Percentiles rank a stretch among this genome's conserved stretches.
Conservation (phyloP, 768 basidiomycete species). For the Lentinus tigrinus region DNA sequence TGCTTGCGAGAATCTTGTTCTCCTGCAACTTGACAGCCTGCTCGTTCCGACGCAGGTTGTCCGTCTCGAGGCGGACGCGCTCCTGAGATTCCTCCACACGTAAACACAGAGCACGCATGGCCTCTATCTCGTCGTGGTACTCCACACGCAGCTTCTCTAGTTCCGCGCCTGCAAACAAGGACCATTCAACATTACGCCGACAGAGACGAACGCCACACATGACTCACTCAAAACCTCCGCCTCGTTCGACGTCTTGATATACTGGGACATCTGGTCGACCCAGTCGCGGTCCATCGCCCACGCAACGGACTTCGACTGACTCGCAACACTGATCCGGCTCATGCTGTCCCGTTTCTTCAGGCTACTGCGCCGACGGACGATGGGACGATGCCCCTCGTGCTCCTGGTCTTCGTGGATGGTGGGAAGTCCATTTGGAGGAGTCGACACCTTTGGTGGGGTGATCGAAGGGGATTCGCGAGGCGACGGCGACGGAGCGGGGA, state of each 20-base stretch:
- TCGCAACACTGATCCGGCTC: constrained; percentile 44
- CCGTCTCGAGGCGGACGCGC: constrained; percentile 37
- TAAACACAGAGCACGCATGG: constrained; percentile 54
- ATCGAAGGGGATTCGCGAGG: constrained; percentile 1
- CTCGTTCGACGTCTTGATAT: constrained; percentile 39
- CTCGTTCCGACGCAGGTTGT: constrained; percentile 42
- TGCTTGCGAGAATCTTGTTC: constrained; percentile 36
- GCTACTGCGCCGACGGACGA: constrained; percentile 58
- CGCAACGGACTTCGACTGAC: constrained; percentile 65
- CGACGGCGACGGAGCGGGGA: constrained; percentile 6
- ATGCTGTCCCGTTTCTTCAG: constrained; percentile 55
- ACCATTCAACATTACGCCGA: constrained; percentile 32
- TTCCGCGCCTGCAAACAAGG: constrained; percentile 45
- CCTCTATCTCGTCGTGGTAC: constrained; percentile 63
- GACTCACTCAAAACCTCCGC: constrained; percentile 40
- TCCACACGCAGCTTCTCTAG: constrained; percentile 56
- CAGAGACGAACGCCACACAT: too few relatives aligned
- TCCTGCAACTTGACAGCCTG: constrained; percentile 42
- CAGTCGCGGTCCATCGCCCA: constrained; percentile 73
- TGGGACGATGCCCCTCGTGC: constrained; percentile 29
- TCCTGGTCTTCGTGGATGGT: constrained; percentile 31
- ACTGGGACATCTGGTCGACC: constrained; percentile 53
- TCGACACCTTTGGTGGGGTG: constrained; percentile 11
- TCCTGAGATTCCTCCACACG: constrained; percentile 46
- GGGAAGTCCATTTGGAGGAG: constrained; percentile 27